A percentile compares a stretch with the other conserved stretches of the same genome.
Conservation (phyloP, 108 stramenopile species). For the Skeletonema marinoi region DNA sequence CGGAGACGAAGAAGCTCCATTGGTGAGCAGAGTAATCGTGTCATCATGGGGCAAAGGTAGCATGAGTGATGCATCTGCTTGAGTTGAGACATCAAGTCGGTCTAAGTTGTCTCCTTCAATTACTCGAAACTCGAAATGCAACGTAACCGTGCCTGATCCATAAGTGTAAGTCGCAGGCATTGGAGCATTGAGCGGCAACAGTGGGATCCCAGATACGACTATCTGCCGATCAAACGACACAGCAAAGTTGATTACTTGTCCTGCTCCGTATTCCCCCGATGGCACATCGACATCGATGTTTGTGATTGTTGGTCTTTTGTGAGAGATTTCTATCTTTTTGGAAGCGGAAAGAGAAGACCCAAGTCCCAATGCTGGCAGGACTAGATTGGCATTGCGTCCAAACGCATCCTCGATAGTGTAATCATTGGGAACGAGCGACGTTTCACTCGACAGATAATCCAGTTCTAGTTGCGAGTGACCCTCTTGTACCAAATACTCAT, state of each 20-base stretch:
- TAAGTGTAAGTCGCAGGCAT: constrained; percentile 34
- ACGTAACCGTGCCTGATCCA: constrained; percentile 37
- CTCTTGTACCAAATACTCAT: constrained; percentile 47
- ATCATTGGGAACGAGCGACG: constrained; percentile 22
- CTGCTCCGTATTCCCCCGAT: constrained; percentile 48
- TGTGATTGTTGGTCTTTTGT: constrained; percentile 15
- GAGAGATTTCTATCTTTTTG: constrained; percentile 36
- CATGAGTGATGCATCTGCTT: constrained; percentile 17
- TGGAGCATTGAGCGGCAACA: constrained; percentile 29
- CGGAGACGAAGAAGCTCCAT: constrained; percentile 17
- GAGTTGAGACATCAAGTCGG: constrained; percentile 13
- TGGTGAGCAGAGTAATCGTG: constrained; percentile 25
- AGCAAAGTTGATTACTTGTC: constrained; percentile 38
- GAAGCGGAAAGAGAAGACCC: constrained; percentile 16
- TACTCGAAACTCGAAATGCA: constrained; percentile 44
- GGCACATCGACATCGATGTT: constrained; percentile 20
- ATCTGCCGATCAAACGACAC: constrained; percentile 49
- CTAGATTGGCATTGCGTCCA: constrained; percentile 33
- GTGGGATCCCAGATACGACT: constrained; percentile 34
- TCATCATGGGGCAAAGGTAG: constrained; percentile 3
- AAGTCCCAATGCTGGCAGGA: constrained; percentile 15
- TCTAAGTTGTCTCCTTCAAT: constrained; percentile 37
- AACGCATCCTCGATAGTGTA: constrained; percentile 49
- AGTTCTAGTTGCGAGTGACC: constrained; percentile 44
- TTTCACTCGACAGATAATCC: constrained; percentile 26